Percentiles rank a stretch among this genome's conserved stretches.
Conservation (phyloP, 2,329 filamentous ascomycete genomes). For the Neopestalotiopsis rosae region DNA sequence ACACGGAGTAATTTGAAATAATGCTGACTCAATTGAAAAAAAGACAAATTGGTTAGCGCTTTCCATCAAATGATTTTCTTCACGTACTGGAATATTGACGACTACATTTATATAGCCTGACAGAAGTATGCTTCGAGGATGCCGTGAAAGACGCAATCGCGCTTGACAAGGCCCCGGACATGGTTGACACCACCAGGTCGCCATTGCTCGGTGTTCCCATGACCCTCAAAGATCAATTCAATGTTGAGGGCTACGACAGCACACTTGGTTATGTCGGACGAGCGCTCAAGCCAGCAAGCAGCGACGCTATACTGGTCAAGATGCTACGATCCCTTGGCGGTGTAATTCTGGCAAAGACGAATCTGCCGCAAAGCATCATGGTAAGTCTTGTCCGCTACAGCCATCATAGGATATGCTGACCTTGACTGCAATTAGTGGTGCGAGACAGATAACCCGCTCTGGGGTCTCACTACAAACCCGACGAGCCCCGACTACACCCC, state of each 20-base stretch:
- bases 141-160: conserved; percentile 28
- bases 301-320: conserved; percentile 55
- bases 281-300: conserved; percentile 51
- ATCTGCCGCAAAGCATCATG: conserved; percentile 38
- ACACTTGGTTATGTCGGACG: conserved; percentile 63
- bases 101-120: conserved; percentile 25
- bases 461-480: conserved; percentile 54
- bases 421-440: conserved; percentile 54
- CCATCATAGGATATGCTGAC: conserved; percentile 47
- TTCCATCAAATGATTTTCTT: not conserved
- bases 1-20: not conserved
- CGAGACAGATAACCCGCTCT: conserved; percentile 59
- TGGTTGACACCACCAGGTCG: conserved; percentile 23
- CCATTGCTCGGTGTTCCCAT: conserved; percentile 34
- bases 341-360: conserved; percentile 59
- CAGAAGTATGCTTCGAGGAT: conserved; percentile 32
- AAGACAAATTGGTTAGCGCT: conserved; percentile 15
- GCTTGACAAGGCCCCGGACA: conserved; percentile 26
- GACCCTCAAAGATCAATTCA: conserved; percentile 65
- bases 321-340: conserved; percentile 56
- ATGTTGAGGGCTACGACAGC: conserved; percentile 61
- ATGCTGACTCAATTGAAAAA: not conserved
- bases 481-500: conserved; percentile 46
- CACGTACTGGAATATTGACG: not conserved
- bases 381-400: conserved; percentile 42